Evolutionary conservation across 2,329 filamentous ascomycete genomes (phyloP), one percentile per base, ranked within the genome.

Genomic region (Ophiosphaerella korrae): DNA sequence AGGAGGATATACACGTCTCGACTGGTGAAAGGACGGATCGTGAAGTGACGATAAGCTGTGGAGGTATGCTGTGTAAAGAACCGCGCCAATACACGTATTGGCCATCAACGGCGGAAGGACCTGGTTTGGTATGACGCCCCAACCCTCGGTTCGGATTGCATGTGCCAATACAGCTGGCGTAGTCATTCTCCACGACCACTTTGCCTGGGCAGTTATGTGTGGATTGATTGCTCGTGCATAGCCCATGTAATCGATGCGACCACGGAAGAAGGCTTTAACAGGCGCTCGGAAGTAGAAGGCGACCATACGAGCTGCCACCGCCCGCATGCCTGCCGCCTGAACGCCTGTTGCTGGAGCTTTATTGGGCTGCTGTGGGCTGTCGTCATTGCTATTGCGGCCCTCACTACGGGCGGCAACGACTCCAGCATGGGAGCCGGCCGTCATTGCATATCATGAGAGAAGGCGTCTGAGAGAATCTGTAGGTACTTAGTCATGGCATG

Each of bases 271-370:
- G 13, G 92, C 89, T 75, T 96, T 96, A 45, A 92, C 89, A 1
- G 92, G 92, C 0, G 91, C 90, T 49, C 92, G 83, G 70, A 96
- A 97, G 55, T 96, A 97, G 65, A 96, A 96, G 21, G 91, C 88
- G 47, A 96, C 83, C 64, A 91, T 80, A 69, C 95, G 89, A 7
- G 90, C 88, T 63, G 88, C 92, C 56, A 96, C 74, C 24, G 92
- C 92, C 40, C 92, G 88, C 57, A 92, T 89, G 35, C 90, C 85
- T 18, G 92, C 92, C 4, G 92, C 92, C 18, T 90, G 92, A n/a
- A 90, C 89, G 41, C 89, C 92, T 13, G 84, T 87, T 11, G 82
- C 81, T 12, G 84, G 82, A 50, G 78, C 82, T 57, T 83, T 82
- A 52, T 78, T 78, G 48, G 81, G 80, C 45, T 70, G 71, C 26